Evolutionary conservation across 2,329 filamentous ascomycete species (phyloP), one percentile per base, ranked within the genome.

Genomic region (Pseudocercospora macadamiae): DNA sequence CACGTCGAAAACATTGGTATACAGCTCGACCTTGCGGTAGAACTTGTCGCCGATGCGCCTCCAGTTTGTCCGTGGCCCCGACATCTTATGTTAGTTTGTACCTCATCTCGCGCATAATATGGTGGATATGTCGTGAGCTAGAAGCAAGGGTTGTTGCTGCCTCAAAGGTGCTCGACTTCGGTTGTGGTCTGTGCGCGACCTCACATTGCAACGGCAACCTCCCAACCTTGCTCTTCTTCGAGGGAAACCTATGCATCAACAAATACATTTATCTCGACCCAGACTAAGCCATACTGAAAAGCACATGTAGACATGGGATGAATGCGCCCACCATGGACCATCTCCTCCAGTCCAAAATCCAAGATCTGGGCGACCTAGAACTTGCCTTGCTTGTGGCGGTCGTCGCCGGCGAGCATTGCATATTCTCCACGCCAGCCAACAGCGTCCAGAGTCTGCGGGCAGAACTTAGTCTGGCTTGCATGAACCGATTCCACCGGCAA

Each of bases 1-100:
- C 72, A 90, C 86, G 76, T 96, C 92, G 75, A 97, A 99, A 65
- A 97, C 85, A 66, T 88, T 89, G 61, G 92, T 93, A 81, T 97
- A 99, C 61, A 96, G 86, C 76, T 93, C 90, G 57, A 90, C 88
- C 80, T 96, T 97, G 75, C 93, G 90, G 80, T 97, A 99, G 82
- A 96, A 97, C 71, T 86, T 89, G 76, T 96, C 90, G 73, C 91
- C 95, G 66, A 97, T 86, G 76, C 86, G 89, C 81, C 96, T 92
- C 95, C 95, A 99, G 76, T 93, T 91, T 70, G 91, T 89, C 69
- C 91, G 91, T 71, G 93, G 84, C 71, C 86, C 87, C 61, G 79
- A 77, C 75, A 77, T 77, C 8, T 44, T 61, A 54, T 47, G 21
- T 26, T 36, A 10, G 14, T 42, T 39, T 48, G 56, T 36, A 23